Conservation (phyloP, 2,329 filamentous ascomycete genomes). For the Ophiostoma quercus region DNA sequence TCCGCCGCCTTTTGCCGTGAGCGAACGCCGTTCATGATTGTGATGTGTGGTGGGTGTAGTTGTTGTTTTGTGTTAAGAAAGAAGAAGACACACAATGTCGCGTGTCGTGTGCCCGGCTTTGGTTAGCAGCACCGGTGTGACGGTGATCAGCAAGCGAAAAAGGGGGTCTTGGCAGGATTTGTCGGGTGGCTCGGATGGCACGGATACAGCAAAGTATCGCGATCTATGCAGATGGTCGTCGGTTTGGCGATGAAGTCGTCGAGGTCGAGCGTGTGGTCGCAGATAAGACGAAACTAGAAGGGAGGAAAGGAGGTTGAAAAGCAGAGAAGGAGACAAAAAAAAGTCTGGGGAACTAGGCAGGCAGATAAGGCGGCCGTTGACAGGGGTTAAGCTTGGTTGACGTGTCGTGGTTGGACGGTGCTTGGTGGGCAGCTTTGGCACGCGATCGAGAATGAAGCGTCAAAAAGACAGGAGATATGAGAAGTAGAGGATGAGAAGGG, state of each 20-base stretch:
- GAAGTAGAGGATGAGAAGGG: constrained; percentile 10
- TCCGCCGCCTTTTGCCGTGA: constrained; percentile 31
- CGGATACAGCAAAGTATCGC: not conserved
- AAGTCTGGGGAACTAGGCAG: constrained; percentile 5
- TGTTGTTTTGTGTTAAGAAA: not conserved
- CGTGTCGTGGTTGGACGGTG: not conserved
- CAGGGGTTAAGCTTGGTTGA: not conserved
- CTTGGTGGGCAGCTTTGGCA: not conserved
- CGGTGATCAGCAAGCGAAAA: not conserved
- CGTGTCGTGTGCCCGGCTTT: not conserved
- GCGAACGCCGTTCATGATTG: constrained; percentile 31
- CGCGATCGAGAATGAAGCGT: constrained; percentile 4
- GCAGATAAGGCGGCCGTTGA: constrained; percentile 14
- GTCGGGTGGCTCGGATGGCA: not conserved
- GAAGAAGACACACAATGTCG: not conserved
- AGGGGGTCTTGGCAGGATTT: constrained; percentile 12
- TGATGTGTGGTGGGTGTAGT: not conserved
- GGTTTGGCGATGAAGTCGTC: constrained; percentile 8
- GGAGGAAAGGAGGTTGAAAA: not conserved
- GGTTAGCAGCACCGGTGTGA: not conserved
- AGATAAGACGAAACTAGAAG: not conserved
- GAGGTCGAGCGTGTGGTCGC: not conserved
- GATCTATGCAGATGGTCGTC: not conserved
- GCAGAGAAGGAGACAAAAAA: not conserved
- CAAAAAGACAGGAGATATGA: not conserved